Evolutionary conservation across 371 early-diverging fungal species (phyloP).

Genomic region (Nematocida sp.): DNA sequence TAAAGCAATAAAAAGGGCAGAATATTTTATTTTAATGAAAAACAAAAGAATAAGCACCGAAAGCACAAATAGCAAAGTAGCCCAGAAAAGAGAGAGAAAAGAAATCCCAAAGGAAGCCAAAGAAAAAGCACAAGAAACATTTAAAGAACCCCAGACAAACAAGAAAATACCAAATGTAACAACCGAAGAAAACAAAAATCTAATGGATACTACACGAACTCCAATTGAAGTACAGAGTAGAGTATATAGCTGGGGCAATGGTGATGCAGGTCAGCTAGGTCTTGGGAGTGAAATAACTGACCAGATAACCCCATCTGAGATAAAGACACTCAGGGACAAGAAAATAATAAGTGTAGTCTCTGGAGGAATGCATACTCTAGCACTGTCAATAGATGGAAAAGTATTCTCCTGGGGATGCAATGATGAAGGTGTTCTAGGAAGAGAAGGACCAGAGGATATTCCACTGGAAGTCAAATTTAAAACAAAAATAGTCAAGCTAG

Average conservation of each 20-base stretch:
- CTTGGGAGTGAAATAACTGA: conserved; percentile 72
- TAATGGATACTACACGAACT: too few relatives aligned
- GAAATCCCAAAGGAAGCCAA: too few relatives aligned
- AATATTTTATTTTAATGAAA: too few relatives aligned
- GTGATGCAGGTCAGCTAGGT: conserved; percentile 89
- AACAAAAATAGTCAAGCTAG: conserved; percentile 72
- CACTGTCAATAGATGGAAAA: conserved; percentile 67
- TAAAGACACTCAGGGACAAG: conserved; percentile 68
- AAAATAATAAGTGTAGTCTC: conserved; percentile 66
- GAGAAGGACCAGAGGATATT: conserved; percentile 67
- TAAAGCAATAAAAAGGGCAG: too few relatives aligned
- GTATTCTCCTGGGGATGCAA: conserved; percentile 88
- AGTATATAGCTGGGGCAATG: conserved; percentile 81
- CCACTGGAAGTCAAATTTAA: conserved; percentile 45
- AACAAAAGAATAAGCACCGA: too few relatives aligned
- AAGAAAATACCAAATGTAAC: too few relatives aligned
- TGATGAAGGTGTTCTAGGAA: conserved; percentile 87
- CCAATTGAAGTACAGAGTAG: too few relatives aligned
- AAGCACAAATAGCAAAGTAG: too few relatives aligned
- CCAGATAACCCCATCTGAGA: conserved; percentile 69
- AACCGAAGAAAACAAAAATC: too few relatives aligned
- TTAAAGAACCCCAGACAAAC: too few relatives aligned
- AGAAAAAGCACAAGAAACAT: too few relatives aligned
- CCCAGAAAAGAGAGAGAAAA: too few relatives aligned
- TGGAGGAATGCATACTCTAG: conserved; percentile 69